A percentile compares a stretch with the other conserved stretches of the same genome.
Conservation (phyloP, 2,329 filamentous ascomycete species). For the Claviceps pazoutovae region DNA sequence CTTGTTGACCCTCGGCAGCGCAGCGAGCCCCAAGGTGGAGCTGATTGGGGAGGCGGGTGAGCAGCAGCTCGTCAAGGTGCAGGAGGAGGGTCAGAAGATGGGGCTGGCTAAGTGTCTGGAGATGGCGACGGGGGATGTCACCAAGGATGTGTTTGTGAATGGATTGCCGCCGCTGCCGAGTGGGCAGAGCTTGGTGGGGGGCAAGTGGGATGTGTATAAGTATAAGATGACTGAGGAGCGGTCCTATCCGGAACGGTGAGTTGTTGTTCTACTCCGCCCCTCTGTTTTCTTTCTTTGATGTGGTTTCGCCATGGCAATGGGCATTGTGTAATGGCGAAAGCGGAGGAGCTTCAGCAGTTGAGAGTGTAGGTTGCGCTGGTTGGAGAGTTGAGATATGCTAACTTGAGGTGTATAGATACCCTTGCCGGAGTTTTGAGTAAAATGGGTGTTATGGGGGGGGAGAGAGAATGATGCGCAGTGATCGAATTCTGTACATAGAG, state of each 20-base stretch:
- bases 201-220: constrained; percentile 52
- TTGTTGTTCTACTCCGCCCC: constrained; percentile 12
- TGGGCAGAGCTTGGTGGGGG: constrained; percentile 42
- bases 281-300: constrained; percentile 2
- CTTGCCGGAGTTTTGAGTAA: constrained; percentile 48
- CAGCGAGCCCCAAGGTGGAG: constrained; percentile 66
- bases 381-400: constrained; percentile 12
- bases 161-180: constrained; percentile 80
- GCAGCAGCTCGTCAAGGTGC: constrained; percentile 58
- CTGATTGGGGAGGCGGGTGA: constrained; percentile 49
- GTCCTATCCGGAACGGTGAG: constrained; percentile 52
- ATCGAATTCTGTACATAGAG: constrained; percentile 6
- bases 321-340: too few relatives aligned
- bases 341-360: too few relatives aligned
- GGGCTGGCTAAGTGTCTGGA: constrained; percentile 63
- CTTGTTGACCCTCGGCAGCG: constrained; percentile 73
- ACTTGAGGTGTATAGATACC: constrained; percentile 35
- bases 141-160: constrained; percentile 51
- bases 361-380: too few relatives aligned
- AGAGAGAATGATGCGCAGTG: constrained; percentile 8
- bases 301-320: background rate
- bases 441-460: background rate
- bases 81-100: constrained; percentile 54
- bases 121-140: constrained; percentile 33
- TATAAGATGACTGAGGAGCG: constrained; percentile 51